These are phyloP conservation scores for Penicillium sp. DNA, from an alignment of 2,329 filamentous ascomycete genomes.

Conservation along the genomic window DNA sequence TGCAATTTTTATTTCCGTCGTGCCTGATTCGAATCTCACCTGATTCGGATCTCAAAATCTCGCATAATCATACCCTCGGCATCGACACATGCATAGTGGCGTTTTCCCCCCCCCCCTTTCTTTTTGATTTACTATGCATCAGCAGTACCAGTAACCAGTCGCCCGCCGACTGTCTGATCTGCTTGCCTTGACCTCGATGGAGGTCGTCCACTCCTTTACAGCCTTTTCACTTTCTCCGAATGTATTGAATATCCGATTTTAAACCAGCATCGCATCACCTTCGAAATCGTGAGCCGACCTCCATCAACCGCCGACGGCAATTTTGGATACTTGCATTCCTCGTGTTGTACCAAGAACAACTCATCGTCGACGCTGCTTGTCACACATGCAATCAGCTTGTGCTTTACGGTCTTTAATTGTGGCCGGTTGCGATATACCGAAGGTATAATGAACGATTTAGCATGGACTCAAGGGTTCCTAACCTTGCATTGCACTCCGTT, in stretches of 20 bases:
- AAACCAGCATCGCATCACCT: slow-evolving; percentile 12
- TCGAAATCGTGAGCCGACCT: slow-evolving; percentile 5
- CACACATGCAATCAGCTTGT: not conserved
- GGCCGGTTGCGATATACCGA: slow-evolving; percentile 9
- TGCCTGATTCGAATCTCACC: slow-evolving; percentile 16
- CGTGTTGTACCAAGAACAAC: not conserved
- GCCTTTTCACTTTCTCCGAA: slow-evolving; percentile 10
- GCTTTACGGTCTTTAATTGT: not conserved
- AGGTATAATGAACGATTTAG: slow-evolving; percentile 9
- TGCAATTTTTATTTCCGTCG: slow-evolving; percentile 15
- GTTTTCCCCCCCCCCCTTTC: too few relatives aligned
- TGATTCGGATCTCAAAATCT: slow-evolving; percentile 12
- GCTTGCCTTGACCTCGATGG: slow-evolving; percentile 8
- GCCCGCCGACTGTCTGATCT: slow-evolving; percentile 1
- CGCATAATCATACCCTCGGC: slow-evolving; percentile 23
- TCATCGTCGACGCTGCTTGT: not conserved
- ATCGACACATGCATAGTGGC: slow-evolving; percentile 27
- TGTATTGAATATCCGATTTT: slow-evolving; percentile 25
- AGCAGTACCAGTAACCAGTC: slow-evolving; percentile 7
- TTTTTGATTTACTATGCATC: slow-evolving; percentile 20
- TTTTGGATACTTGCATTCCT: slow-evolving; percentile 9
- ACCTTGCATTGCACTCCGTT: slow-evolving; percentile 16
- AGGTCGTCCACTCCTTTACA: slow-evolving; percentile 24
- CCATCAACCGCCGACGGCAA: slow-evolving; percentile 8
- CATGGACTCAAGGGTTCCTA: not conserved